phyloP scores from a whole-genome alignment of 106 monocot genomes.

The Allium fistulosum region DNA sequence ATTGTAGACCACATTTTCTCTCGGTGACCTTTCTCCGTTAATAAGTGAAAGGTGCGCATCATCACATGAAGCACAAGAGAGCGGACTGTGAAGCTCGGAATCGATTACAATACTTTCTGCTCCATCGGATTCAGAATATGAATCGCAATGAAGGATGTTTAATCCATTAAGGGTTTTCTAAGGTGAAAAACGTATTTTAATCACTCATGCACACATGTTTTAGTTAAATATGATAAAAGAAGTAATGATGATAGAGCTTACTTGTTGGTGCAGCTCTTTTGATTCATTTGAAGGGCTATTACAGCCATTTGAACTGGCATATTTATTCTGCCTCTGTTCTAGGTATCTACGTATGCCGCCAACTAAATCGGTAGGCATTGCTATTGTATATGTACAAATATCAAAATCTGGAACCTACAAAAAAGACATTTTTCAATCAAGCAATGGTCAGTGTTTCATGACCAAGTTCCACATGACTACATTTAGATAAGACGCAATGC shows the following conservation, averaged over 20 bases:
- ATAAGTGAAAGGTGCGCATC: neutral
- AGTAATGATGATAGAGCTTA: constrained; percentile 12
- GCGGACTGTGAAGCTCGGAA: constrained; percentile 16
- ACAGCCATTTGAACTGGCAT: constrained; percentile 22
- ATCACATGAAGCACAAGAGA: constrained; percentile 17
- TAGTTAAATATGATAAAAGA: neutral
- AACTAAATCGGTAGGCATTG: constrained; percentile 62
- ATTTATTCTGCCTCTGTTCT: constrained; percentile 27
- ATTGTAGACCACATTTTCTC: constrained; percentile 6
- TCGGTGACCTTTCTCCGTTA: constrained; percentile 10
- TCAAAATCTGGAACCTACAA: constrained; percentile 75
- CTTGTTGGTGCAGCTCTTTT: constrained; percentile 20
- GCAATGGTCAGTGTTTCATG: neutral
- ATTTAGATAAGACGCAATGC: neutral
- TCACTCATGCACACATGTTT: neutral
- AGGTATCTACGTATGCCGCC: constrained; percentile 48
- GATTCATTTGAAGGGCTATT: constrained; percentile 13
- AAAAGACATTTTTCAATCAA: neutral
- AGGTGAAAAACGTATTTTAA: constrained; percentile 6
- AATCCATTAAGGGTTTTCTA: constrained; percentile 19
- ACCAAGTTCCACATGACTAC: neutral
- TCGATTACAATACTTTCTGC: constrained; percentile 35
- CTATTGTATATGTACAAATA: constrained; percentile 51
- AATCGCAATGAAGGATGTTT: constrained; percentile 20
- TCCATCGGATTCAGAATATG: constrained; percentile 45